Evolutionary conservation across 352 stramenopile species (phyloP).

Genomic region (Thalassiosira mediterranea): DNA sequence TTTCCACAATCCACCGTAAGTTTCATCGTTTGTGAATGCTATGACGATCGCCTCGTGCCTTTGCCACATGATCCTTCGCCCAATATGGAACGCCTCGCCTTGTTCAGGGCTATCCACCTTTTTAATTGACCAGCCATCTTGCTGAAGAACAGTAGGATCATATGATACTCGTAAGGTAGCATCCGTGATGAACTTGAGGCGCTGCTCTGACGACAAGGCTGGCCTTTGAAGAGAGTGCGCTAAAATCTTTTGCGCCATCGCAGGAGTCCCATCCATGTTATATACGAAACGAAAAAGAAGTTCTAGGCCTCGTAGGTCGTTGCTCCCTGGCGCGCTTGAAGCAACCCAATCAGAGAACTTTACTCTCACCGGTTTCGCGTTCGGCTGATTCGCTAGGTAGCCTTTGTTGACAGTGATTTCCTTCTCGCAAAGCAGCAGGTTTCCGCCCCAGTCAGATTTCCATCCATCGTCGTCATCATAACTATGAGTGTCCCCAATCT

Average conservation of each 20-base stretch:
- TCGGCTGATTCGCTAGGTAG: slow-evolving; percentile 44
- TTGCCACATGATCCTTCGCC: slow-evolving; percentile 73
- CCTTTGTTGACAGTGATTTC: slow-evolving; percentile 63
- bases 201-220: slow-evolving; percentile 45
- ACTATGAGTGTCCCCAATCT: slow-evolving; percentile 60
- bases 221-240: slow-evolving; percentile 49
- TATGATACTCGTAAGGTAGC: slow-evolving; percentile 67
- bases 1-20: slow-evolving; percentile 83
- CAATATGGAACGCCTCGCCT: slow-evolving; percentile 74
- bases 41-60: slow-evolving; percentile 77
- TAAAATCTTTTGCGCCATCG: slow-evolving; percentile 74
- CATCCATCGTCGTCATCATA: slow-evolving; percentile 62
- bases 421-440: slow-evolving; percentile 71
- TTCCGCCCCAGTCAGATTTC: slow-evolving; percentile 80
- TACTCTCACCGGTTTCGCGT: slow-evolving; percentile 53
- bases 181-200: slow-evolving; percentile 60
- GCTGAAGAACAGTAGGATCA: slow-evolving; percentile 72
- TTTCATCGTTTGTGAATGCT: slow-evolving; percentile 78
- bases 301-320: slow-evolving; percentile 50
- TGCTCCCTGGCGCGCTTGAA: slow-evolving; percentile 40
- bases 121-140: slow-evolving; percentile 82
- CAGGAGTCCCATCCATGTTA: slow-evolving; percentile 67
- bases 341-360: slow-evolving; percentile 59
- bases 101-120: slow-evolving; percentile 62
- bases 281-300: slow-evolving; percentile 76